Evolutionary conservation across 331 rosid species (phyloP).

Genomic region (Pyracantha coccinea): DNA sequence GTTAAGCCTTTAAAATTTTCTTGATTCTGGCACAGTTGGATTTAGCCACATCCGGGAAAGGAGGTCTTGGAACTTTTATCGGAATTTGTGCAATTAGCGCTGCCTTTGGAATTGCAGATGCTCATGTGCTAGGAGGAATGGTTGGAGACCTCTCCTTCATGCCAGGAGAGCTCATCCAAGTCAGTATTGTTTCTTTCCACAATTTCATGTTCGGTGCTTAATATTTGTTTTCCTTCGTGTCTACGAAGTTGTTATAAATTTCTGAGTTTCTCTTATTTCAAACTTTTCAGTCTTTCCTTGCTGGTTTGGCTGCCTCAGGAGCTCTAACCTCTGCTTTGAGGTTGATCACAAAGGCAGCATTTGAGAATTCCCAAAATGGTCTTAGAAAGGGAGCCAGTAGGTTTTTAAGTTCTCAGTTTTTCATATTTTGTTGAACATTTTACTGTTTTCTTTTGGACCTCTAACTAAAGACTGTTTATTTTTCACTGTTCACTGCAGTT

Average conservation of each 20-base stretch:
- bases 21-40: conserved; percentile 50
- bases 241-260: background rate
- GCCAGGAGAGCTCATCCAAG: conserved; percentile 74
- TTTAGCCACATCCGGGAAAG: conserved; percentile 82
- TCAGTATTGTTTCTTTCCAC: conserved; percentile 9
- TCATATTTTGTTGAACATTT: background rate
- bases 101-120: conserved; percentile 86
- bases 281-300: conserved; percentile 66
- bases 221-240: background rate
- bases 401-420: conserved; percentile 15
- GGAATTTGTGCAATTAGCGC: conserved; percentile 64
- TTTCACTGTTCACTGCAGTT: conserved; percentile 42
- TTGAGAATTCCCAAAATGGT: conserved; percentile 62
- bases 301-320: conserved; percentile 84
- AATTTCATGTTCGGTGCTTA: background rate
- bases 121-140: conserved; percentile 84
- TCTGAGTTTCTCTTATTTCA: conserved; percentile 4
- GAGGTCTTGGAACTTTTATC: conserved; percentile 72
- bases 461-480: background rate
- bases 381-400: conserved; percentile 88
- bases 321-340: conserved; percentile 68
- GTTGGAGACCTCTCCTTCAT: conserved; percentile 86
- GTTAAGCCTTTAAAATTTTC: background rate
- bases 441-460: background rate
- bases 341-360: conserved; percentile 72